phyloP scores from a whole-genome alignment of 2,329 filamentous ascomycete species.

The Aspergillus ochraceus region DNA sequence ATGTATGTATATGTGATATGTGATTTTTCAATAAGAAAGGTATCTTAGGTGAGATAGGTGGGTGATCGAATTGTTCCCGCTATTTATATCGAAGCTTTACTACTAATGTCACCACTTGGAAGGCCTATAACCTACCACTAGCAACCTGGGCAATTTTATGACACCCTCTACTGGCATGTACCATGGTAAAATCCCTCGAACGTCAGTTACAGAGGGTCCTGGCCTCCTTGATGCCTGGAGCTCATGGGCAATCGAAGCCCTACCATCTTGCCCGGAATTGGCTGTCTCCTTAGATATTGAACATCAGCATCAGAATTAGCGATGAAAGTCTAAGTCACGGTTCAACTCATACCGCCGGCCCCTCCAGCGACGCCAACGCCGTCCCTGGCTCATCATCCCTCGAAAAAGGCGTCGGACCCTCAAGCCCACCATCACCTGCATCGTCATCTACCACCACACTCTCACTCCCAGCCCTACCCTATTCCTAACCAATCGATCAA shows the following conservation, averaged over 20 bases:
- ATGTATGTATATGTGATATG: no score
- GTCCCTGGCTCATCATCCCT: background rate
- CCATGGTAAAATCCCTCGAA: no score
- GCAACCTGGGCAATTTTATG: no score
- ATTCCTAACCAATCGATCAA: conserved; percentile 45
- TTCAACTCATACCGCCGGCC: background rate
- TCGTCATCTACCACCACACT: background rate
- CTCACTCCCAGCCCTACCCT: conserved; percentile 23
- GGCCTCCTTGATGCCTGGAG: background rate
- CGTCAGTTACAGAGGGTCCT: no score
- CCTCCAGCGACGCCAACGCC: background rate
- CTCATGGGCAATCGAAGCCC: background rate
- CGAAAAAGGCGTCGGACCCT: background rate
- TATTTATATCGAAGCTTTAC: no score
- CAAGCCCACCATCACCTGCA: background rate
- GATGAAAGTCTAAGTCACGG: background rate
- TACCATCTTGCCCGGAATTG: background rate
- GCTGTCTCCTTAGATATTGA: background rate
- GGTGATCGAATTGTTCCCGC: no score
- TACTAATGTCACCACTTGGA: no score
- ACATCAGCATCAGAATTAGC: background rate
- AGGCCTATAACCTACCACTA: no score
- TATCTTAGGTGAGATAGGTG: no score
- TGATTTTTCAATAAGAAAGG: no score
- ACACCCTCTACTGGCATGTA: no score